Evolutionary conservation across 352 stramenopile genomes (phyloP), one percentile per base, ranked within the genome.

Genomic region (Pythium dissimile): DNA sequence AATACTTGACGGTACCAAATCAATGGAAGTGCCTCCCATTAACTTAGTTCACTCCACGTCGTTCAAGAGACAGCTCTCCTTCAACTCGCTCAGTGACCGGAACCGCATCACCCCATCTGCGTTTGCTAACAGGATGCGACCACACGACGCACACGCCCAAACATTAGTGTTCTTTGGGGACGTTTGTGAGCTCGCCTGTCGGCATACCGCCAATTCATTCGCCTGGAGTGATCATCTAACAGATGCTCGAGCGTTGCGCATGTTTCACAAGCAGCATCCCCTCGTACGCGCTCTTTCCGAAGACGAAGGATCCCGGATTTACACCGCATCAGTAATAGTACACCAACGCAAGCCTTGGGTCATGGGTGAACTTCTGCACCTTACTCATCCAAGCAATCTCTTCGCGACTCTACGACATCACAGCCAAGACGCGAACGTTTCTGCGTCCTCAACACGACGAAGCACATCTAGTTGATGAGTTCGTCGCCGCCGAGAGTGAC

Each of bases 311-410:
- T 0, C 31, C 3, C 8, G 54, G 54, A 16, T 68, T 16, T 0
- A 30, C 37, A 5, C 31, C 53, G 31, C 54, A 64, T 20, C 54
- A 68, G 24, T 68, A 57, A 23, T 60, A 68, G 30, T 60, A 68
- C 4, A n/a, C 53, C n/a, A 69, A 38, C 0, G 54, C 54, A 7
- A 64, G 43, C 3, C 21, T 48, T 1, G 62, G 54, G 37, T 64
- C 43, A 21, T 24, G 34, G 2, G 53, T 58, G n/a, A 61, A 69
- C 18, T 27, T n/a, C 4, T 69, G 54, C n/a, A n/a, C n/a, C n/a
- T n/a, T n/a, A n/a, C n/a, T n/a, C n/a, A n/a, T n/a, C n/a, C n/a
- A n/a, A n/a, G n/a, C n/a, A n/a, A n/a, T n/a, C n/a, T n/a, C n/a
- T n/a, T n/a, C n/a, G n/a, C n/a, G n/a, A n/a, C n/a, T n/a, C n/a